These are phyloP conservation scores for Coelastrella sp. DNA, from an alignment of 139 green algal genomes.

Conservation along the genomic window DNA sequence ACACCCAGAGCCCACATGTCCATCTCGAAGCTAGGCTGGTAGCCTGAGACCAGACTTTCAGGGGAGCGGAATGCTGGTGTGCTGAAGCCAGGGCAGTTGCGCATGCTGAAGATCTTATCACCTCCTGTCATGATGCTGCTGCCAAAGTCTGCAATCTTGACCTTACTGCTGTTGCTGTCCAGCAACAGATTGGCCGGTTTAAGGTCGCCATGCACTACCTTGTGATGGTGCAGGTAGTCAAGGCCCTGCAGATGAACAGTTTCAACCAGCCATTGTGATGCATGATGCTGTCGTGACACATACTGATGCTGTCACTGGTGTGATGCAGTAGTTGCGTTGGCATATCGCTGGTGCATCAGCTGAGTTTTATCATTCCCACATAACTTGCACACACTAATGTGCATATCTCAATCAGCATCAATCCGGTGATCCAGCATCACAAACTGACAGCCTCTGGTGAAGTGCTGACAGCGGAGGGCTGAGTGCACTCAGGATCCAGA, in stretches of 20 bases:
- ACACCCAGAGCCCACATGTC: conserved; percentile 74
- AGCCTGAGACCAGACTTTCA: conserved; percentile 60
- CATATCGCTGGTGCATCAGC: too few species aligned
- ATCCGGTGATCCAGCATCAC: too few species aligned
- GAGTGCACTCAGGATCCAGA: too few species aligned
- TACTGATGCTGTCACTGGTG: background rate
- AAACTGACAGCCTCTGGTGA: too few species aligned
- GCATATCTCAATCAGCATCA: too few species aligned
- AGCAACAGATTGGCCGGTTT: conserved; percentile 64
- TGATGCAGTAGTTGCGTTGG: too few species aligned
- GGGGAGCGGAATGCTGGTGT: conserved; percentile 61
- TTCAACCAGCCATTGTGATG: background rate
- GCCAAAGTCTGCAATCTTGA: conserved; percentile 77
- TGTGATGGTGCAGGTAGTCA: conserved; percentile 69
- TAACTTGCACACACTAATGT: too few species aligned
- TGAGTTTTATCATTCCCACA: too few species aligned
- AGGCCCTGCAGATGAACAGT: conserved; percentile 53
- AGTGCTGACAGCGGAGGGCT: too few species aligned
- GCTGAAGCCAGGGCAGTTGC: conserved; percentile 47
- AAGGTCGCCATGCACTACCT: conserved; percentile 65
- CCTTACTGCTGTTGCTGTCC: conserved; percentile 49
- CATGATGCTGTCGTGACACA: background rate
- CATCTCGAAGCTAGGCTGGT: conserved; percentile 64
- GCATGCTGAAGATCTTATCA: conserved; percentile 35
- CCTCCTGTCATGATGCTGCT: conserved; percentile 32